Conservation (phyloP, 2,329 filamentous ascomycete genomes). For the Tolypocladium tundrense region DNA sequence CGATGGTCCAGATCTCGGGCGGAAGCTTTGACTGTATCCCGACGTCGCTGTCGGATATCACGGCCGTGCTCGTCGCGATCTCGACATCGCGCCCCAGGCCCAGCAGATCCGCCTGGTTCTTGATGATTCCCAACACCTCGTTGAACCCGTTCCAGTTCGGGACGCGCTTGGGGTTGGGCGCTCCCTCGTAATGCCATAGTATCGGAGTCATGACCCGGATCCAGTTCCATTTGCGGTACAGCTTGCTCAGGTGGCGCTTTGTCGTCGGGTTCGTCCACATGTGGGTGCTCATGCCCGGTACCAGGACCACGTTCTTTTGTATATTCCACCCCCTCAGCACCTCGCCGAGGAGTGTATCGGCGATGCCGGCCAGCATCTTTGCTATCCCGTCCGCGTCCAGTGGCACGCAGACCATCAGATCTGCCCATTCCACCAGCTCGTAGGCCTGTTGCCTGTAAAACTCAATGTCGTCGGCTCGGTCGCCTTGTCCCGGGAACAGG, state of each 20-base stretch:
- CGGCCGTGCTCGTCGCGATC: constrained; percentile 30
- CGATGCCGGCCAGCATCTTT: constrained; percentile 78
- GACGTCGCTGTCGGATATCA: constrained; percentile 21
- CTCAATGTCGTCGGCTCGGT: constrained; percentile 37
- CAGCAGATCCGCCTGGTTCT: constrained; percentile 67
- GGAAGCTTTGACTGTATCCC: constrained; percentile 47
- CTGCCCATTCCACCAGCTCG: constrained; percentile 77
- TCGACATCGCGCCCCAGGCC: constrained; percentile 64
- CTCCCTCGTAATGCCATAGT: constrained; percentile 65
- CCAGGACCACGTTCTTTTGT: constrained; percentile 72
- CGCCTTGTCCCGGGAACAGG: constrained; percentile 18
- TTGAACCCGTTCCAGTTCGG: constrained; percentile 56
- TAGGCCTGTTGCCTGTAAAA: constrained; percentile 40
- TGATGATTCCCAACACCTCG: constrained; percentile 63
- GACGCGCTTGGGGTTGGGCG: constrained; percentile 38
- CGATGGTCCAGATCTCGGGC: constrained; percentile 79
- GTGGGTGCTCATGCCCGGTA: constrained; percentile 78
- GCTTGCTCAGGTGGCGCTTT: constrained; percentile 75
- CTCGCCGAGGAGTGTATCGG: constrained; percentile 71
- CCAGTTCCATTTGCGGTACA: constrained; percentile 79
- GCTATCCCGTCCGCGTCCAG: constrained; percentile 77
- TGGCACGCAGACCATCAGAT: constrained; percentile 74
- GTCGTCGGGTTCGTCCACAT: constrained; percentile 91
- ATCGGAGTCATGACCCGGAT: constrained; percentile 72
- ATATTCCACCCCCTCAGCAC: constrained; percentile 80